A percentile compares a stretch with the other conserved stretches of the same genome.
Conservation (phyloP, 2,329 filamentous ascomycete species). For the Scedosporium aurantiacum region DNA sequence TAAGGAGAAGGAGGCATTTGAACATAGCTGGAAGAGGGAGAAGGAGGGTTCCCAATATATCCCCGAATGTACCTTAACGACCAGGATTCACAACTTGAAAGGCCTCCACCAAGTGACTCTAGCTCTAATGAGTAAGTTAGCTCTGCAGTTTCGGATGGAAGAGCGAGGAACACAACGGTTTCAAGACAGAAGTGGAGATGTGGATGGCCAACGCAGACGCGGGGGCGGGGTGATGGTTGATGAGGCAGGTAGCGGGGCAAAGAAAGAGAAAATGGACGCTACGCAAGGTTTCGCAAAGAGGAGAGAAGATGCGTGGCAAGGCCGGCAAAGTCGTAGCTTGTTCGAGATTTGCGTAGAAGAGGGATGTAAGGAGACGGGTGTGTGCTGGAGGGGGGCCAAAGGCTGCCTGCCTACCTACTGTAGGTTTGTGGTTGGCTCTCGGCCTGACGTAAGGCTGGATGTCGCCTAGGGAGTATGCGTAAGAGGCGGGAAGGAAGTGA, state of each 20-base stretch:
- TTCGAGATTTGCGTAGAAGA: neutral
- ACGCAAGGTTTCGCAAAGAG: no score
- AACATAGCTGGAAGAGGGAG: neutral
- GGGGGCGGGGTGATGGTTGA: no score
- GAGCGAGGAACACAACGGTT: no score
- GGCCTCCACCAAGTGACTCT: no score
- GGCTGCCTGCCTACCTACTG: neutral
- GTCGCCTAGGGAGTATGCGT: neutral
- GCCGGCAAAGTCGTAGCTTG: neutral
- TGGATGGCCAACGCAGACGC: neutral
- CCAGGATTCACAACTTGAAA: no score
- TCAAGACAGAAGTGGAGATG: no score
- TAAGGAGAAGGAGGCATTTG: no score
- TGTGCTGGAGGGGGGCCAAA: neutral
- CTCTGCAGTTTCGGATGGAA: no score
- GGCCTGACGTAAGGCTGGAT: conserved; percentile 3
- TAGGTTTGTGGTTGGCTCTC: neutral
- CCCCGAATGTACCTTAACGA: no score
- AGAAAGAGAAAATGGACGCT: neutral
- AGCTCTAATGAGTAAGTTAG: no score
- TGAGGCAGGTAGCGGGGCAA: neutral
- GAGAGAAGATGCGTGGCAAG: neutral
- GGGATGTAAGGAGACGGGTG: neutral
- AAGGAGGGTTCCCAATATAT: neutral
- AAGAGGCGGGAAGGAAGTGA: neutral